Conservation (phyloP, 2,329 filamentous ascomycete genomes). For the Xylariaceae sp. region DNA sequence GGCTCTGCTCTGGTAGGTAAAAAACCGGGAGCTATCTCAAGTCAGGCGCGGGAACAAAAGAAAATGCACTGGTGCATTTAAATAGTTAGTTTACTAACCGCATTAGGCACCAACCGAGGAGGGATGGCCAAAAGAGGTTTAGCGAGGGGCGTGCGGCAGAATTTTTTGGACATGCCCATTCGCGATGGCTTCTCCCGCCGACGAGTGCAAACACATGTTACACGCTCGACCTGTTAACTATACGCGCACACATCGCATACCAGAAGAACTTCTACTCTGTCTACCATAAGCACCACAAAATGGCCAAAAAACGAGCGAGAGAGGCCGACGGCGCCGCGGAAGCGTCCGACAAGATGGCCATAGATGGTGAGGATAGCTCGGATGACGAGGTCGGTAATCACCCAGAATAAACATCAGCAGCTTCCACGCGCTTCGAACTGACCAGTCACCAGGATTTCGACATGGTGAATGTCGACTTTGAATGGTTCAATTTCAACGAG, state of each 20-base stretch:
- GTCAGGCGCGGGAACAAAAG: too few species aligned
- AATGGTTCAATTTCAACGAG: slow-evolving; percentile 94
- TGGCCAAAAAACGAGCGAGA: slow-evolving; percentile 51
- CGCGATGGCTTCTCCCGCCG: not conserved
- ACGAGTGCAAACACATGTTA: too few species aligned
- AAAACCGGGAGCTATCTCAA: too few species aligned
- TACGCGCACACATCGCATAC: not conserved
- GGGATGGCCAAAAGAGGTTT: slow-evolving; percentile 32
- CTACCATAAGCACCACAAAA: slow-evolving; percentile 26
- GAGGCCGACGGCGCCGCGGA: slow-evolving; percentile 45
- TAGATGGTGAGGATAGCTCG: slow-evolving; percentile 42
- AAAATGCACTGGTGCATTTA: too few species aligned
- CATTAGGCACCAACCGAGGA: not conserved
- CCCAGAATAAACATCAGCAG: not conserved
- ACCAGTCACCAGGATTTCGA: slow-evolving; percentile 66
- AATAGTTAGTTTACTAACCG: too few species aligned
- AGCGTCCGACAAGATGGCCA: slow-evolving; percentile 46
- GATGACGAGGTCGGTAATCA: slow-evolving; percentile 45
- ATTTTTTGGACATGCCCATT: slow-evolving; percentile 29
- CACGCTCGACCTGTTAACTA: not conserved
- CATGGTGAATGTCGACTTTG: slow-evolving; percentile 92
- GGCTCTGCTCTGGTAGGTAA: too few species aligned
- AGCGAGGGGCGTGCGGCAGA: slow-evolving; percentile 42
- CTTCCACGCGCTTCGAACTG: slow-evolving; percentile 17
- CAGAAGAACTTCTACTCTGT: not conserved